Base-by-base conservation (phyloP, 2,329 filamentous ascomycete genomes). In the Alternaria triticimaculans region DNA sequence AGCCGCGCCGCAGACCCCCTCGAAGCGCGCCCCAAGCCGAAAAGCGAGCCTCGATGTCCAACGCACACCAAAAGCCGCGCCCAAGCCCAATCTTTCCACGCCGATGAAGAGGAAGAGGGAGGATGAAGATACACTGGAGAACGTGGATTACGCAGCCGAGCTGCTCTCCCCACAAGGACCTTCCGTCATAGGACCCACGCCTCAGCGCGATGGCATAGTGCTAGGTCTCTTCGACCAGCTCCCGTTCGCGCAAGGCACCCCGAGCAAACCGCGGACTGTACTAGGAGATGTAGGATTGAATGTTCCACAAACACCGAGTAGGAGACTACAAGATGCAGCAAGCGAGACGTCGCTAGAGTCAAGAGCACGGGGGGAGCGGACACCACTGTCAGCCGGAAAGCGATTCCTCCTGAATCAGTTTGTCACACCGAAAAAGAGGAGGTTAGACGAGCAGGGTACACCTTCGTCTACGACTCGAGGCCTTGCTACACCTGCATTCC, bases 171-270 rank as follows among this genome's bases (percentile, higher is more conserved):
- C 75, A 21, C 72, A 78, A 65, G 74, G 74, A 6, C 77, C 76
- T 48, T 58, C 67, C 10, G 67, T 78, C 45, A 87, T 96, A 64
- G 92, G 91, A 3, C 92, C 92, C 2, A 96, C 92, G 12, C 92
- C 92, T 4, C 92, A 95, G 73, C 88, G 89, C 65, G 91, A 95
- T 76, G 92, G 92, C 26, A 87, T 88, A 20, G 89, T 94, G 1
- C 84, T 96, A 3, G 92, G 92, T 5, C 81, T 96, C 18, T 96
- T 96, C 75, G 92, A 95, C 74, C 80, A 91, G 11, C 81, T 93
- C 8, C 86, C 87, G 1, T 85, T 86, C 30, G 50, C 48, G 15
- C 28, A 50, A 6, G 85, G 82, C 54, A 83, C 80, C 28, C 80
- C 81, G 7, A 81, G 76, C 59, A 80, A 77, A 71, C 63, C 64